These are phyloP conservation scores for Torulaspora maleeae DNA, from an alignment of 805 yeast species.

Conservation along the genomic window DNA sequence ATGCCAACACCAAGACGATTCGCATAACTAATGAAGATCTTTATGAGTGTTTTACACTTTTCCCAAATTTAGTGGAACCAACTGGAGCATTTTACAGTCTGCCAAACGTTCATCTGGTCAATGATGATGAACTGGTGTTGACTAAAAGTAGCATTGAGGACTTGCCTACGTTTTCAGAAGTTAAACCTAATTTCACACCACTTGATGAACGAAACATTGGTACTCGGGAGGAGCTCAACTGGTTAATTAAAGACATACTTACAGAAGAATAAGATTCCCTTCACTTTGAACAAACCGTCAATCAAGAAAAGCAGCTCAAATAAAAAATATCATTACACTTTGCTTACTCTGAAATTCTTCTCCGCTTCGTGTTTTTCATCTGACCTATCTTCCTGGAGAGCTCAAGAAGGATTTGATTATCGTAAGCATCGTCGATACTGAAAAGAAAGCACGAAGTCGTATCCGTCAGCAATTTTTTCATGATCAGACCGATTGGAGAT, in stretches of 20 bases:
- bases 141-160: slow-evolving; percentile 35
- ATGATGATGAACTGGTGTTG: slow-evolving; percentile 47
- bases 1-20: slow-evolving; percentile 13
- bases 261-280: slow-evolving; percentile 29
- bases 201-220: slow-evolving; percentile 44
- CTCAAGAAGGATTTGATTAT: slow-evolving; percentile 15
- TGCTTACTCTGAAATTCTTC: slow-evolving; percentile 1
- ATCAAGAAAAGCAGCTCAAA: not conserved
- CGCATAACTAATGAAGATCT: slow-evolving; percentile 62
- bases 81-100: slow-evolving; percentile 55
- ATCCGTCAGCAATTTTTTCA: slow-evolving; percentile 30
- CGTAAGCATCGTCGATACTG: slow-evolving; percentile 24
- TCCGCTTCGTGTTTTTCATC: slow-evolving; percentile 14
- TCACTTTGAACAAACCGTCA: too few relatives aligned
- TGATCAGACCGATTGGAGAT: slow-evolving; percentile 27
- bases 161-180: slow-evolving; percentile 30
- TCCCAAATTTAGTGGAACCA: slow-evolving; percentile 66
- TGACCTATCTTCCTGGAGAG: slow-evolving; percentile 18
- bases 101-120: slow-evolving; percentile 45
- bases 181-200: slow-evolving; percentile 34
- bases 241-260: slow-evolving; percentile 67
- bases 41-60: slow-evolving; percentile 55
- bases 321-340: not conserved
- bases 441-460: slow-evolving; percentile 38
- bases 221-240: slow-evolving; percentile 61